Base-by-base conservation (phyloP, 805 yeast species). In the Komagataella ulmi region DNA sequence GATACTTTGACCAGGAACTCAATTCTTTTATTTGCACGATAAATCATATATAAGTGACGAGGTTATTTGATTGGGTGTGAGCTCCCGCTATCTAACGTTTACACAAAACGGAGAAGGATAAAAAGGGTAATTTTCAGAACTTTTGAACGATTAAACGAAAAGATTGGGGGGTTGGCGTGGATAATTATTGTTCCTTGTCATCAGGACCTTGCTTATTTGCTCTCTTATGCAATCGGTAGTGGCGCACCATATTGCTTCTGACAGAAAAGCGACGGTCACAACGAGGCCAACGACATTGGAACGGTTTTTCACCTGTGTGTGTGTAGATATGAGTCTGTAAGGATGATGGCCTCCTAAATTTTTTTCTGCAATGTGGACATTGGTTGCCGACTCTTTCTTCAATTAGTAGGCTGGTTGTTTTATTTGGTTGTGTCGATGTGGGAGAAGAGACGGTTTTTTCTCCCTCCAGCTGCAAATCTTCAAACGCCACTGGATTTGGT, bases 271-370 rank as follows among this genome's bases (percentile, higher is more conserved):
- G 59, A 59, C 83, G 80, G 0, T 78, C 79, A 65, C 97, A 88
- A 17, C 75, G 77, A 0, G 68, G 68, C 80, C 85, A 83, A 19
- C 58, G 56, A 62, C 88, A 83, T 52, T 68, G 67, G 61, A 79
- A 83, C 7, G 89, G 89, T 57, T 82, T 83, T 59, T 81, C 88
- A n/a, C 89, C 89, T 0, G 88, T 83, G 63, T 88, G 96, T 6
- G 86, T 83, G 56, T 87, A 77, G 56, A 76, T 71, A 65, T 88
- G 96, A 3, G 90, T 88, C 55, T 81, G 83, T 52, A 88, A 69
- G 1, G 93, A 87, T 8, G 89, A 82, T 7, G 95, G 90, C 60
- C 95, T 76, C 58, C 86, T 83, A 69, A 88, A 88, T 51, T 78
- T 80, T 63, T 88, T 87, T 48, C 78, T 74, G 64, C 96, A 88